Evolutionary conservation across 306 rosid genomes (phyloP).

Genomic region (Mimosa pudica): DNA sequence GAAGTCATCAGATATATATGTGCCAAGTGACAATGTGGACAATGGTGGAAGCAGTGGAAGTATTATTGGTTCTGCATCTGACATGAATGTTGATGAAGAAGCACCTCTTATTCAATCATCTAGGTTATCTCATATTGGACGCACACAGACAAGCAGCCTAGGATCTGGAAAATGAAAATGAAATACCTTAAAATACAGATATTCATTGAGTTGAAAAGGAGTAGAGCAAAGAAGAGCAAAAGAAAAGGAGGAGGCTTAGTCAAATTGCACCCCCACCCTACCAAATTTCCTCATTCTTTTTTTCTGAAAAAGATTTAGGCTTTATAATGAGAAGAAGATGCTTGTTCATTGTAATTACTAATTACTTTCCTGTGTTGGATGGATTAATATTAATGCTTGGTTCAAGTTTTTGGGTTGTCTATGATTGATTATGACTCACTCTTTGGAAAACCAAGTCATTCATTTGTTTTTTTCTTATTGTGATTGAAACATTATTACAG

Average conservation of each 20-base stretch:
- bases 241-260: slow-evolving; percentile 25
- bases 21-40: slow-evolving; percentile 40
- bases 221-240: not conserved
- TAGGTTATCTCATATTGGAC: slow-evolving; percentile 79
- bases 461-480: not conserved
- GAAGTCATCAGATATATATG: slow-evolving; percentile 69
- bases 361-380: not conserved
- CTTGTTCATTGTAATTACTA: slow-evolving; percentile 24
- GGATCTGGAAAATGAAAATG: slow-evolving; percentile 41
- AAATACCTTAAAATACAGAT: not conserved
- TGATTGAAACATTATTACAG: not conserved
- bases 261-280: slow-evolving; percentile 30
- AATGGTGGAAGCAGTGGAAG: slow-evolving; percentile 49
- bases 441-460: slow-evolving; percentile 9
- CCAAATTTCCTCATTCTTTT: slow-evolving; percentile 44
- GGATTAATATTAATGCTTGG: slow-evolving; percentile 9
- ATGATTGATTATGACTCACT: not conserved
- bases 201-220: slow-evolving; percentile 7
- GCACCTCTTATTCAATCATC: slow-evolving; percentile 75
- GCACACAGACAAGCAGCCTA: slow-evolving; percentile 54
- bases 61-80: slow-evolving; percentile 42
- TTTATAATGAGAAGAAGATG: slow-evolving; percentile 28
- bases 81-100: slow-evolving; percentile 61
- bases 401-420: slow-evolving; percentile 8
- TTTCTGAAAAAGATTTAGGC: slow-evolving; percentile 10